A percentile compares a stretch with the other conserved stretches of the same genome.
Conservation (phyloP, 2,329 filamentous ascomycete genomes). For the Plenodomus biglobosus region DNA sequence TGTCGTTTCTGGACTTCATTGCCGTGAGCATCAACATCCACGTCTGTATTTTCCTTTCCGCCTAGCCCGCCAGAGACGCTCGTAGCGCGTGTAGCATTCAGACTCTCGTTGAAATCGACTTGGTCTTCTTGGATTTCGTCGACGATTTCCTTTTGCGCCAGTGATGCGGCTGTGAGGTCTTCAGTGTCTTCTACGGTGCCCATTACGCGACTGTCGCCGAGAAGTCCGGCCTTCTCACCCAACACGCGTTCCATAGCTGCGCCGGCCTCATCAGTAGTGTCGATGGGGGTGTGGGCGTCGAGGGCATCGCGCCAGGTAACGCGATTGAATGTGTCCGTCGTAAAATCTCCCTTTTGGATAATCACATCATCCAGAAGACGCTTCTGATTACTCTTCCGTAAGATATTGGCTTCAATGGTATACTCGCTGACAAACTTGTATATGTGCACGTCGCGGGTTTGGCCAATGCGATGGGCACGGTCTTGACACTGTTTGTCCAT, state of each 20-base stretch:
- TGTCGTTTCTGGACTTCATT: conserved; percentile 25
- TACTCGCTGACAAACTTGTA: conserved; percentile 66
- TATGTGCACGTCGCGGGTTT: conserved; percentile 96
- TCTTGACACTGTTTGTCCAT: conserved; percentile 99
- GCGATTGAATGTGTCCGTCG: conserved; percentile 91
- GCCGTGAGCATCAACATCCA: conserved; percentile 19
- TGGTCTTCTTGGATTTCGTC: conserved; percentile 55
- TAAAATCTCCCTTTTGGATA: conserved; percentile 97
- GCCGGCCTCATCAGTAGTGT: conserved; percentile 65
- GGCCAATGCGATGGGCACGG: conserved; percentile 92
- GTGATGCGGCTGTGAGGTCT: conserved; percentile 82
- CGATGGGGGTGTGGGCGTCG: conserved; percentile 49
- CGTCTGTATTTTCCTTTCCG: conserved; percentile 21
- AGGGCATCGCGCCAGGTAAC: conserved; percentile 69
- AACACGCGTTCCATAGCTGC: conserved; percentile 86
- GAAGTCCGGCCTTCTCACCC: conserved; percentile 64
- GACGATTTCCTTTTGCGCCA: conserved; percentile 83
- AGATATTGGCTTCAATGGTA: conserved; percentile 96
- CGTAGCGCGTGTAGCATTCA: conserved; percentile 26
- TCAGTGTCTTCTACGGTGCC: conserved; percentile 91
- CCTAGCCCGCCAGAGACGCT: background rate
- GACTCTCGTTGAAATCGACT: conserved; percentile 44
- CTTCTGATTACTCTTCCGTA: conserved; percentile 96
- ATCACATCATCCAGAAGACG: conserved; percentile 97
- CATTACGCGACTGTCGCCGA: conserved; percentile 64